phyloP scores from a whole-genome alignment of 176 grass and related monocot species.

The Hyparrhenia diplandra region DNA sequence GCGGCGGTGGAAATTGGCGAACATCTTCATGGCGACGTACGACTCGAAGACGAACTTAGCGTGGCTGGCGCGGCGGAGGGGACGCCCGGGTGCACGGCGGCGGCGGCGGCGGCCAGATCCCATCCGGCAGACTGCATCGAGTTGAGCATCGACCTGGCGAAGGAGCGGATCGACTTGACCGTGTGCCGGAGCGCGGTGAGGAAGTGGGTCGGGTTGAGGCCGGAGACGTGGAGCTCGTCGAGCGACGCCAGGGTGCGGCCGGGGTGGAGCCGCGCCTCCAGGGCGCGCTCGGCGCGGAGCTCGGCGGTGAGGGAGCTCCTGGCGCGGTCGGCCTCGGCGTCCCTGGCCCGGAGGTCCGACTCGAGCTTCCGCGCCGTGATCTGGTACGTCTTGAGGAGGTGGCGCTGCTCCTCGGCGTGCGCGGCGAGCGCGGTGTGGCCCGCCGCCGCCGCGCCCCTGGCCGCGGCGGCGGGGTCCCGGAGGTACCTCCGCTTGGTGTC shows the following conservation, averaged over 20 bases:
- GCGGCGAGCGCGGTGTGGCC: slow-evolving; percentile 44
- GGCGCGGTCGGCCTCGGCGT: slow-evolving; percentile 31
- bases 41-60: slow-evolving; percentile 77
- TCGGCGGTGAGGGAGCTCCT: slow-evolving; percentile 34
- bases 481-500: slow-evolving; percentile 71
- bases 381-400: slow-evolving; percentile 84
- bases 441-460: slow-evolving; percentile 23
- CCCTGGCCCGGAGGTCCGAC: slow-evolving; percentile 46
- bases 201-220: slow-evolving; percentile 89
- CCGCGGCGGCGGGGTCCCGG: slow-evolving; percentile 46
- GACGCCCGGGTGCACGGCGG: slow-evolving; percentile 57
- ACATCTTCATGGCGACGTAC: slow-evolving; percentile 86
- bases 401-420: slow-evolving; percentile 76
- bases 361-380: slow-evolving; percentile 84
- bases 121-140: slow-evolving; percentile 78
- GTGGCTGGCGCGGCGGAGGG: slow-evolving; percentile 30
- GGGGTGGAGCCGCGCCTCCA: slow-evolving; percentile 66
- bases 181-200: slow-evolving; percentile 65
- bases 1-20: slow-evolving; percentile 82
- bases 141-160: slow-evolving; percentile 56
- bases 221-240: slow-evolving; percentile 79
- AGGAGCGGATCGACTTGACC: slow-evolving; percentile 83
- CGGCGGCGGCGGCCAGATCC: slow-evolving; percentile 62
- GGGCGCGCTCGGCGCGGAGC: slow-evolving; percentile 40
- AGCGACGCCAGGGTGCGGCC: slow-evolving; percentile 68